Percentiles rank a stretch among this genome's conserved stretches.
Conservation (phyloP, 202 grass and related monocot genomes). For the Eragrostis tef region DNA sequence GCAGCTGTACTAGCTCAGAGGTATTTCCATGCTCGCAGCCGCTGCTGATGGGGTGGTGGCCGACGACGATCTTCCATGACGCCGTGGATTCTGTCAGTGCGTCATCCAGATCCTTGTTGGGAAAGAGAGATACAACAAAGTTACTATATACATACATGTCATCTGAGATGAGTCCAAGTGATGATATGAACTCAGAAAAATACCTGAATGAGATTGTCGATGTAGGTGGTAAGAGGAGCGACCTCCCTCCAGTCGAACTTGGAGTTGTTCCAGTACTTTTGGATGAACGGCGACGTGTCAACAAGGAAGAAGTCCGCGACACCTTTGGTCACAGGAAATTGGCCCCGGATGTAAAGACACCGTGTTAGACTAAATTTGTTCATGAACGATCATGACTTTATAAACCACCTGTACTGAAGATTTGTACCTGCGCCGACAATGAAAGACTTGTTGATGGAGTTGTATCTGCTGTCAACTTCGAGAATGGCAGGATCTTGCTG, state of each 20-base stretch:
- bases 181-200: background rate
- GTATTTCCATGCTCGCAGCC: conserved; percentile 79
- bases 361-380: background rate
- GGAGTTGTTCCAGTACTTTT: conserved; percentile 65
- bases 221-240: conserved; percentile 56
- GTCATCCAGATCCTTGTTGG: conserved; percentile 48
- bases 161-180: background rate
- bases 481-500: conserved; percentile 60
- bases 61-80: conserved; percentile 80
- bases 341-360: background rate
- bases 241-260: conserved; percentile 81
- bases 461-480: conserved; percentile 61
- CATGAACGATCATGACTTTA: too few relatives aligned
- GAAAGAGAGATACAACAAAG: background rate
- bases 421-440: conserved; percentile 61
- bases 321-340: background rate
- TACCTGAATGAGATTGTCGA: conserved; percentile 54
- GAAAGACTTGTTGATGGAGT: conserved; percentile 71
- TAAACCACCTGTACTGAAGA: too few relatives aligned
- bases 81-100: conserved; percentile 58
- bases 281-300: conserved; percentile 71
- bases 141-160: background rate
- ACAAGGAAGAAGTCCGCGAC: conserved; percentile 79
- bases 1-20: conserved; percentile 55
- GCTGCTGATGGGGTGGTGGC: conserved; percentile 81